Base-by-base conservation (phyloP, 2,329 filamentous ascomycete species). In the Penicillium capsulatum region DNA sequence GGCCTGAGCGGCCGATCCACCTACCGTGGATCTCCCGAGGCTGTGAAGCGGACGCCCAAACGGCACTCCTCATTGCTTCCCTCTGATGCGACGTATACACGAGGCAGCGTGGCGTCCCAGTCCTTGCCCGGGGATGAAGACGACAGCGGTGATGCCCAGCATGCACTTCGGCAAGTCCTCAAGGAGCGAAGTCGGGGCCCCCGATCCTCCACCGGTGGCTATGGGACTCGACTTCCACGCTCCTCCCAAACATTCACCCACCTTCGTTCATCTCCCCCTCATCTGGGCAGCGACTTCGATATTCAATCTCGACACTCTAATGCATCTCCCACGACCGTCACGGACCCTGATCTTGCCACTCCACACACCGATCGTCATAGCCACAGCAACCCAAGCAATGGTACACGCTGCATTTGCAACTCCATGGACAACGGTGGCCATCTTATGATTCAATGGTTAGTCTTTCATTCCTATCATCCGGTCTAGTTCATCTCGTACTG, bases 381-480 rank as follows among this genome's bases (percentile, higher is more conserved):
- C 5, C 31, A 34, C 13, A 40, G 38, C 48, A 68, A 72, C 14
- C 71, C 70, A 7, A 72, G 71, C 44, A 70, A 63, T 44, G 72
- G 72, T 24, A 79, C 77, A 7, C 70, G 78, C 26, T 83, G 79
- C 57, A 60, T 79, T 17, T 83, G 79, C 53, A 72, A 74, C 35
- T 70, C 72, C 11, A 63, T 69, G 36, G 71, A 76, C 28, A 76
- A 72, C 37, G 71, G 72, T 38, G 75, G 72, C 15, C 70, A 72
- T 49, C 58, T 74, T 19, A 77, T 82, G 73, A 71, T 82, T 32
- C 77, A 80, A 64, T 83, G 71, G 71, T 73, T 58, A 54, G 62
- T 55, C 2, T 13, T 26, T 24, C 5, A n/a, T n/a, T n/a, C n/a
- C n/a, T n/a, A n/a, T n/a, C n/a, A n/a, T n/a, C n/a, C n/a, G n/a